A percentile compares a stretch with the other conserved stretches of the same genome.
These are phyloP conservation scores for Triticum turgidum DNA, from an alignment of 176 grass and related monocot species.

Conservation along the genomic window DNA sequence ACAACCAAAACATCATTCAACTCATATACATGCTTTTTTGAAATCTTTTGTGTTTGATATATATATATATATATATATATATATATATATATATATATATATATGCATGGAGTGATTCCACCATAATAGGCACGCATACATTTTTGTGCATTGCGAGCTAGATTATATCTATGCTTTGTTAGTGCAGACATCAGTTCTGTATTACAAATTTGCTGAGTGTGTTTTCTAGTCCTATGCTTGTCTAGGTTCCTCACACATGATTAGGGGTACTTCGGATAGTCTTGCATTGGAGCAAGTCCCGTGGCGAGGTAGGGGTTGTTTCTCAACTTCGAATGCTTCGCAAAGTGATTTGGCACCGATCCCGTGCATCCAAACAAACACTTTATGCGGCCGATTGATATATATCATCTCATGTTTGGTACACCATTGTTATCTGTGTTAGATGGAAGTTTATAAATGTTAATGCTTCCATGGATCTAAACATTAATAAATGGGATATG, in stretches of 20 bases:
- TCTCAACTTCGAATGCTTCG: neutral
- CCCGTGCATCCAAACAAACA: neutral
- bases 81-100: no score
- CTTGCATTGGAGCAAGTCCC: neutral
- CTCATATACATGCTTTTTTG: neutral
- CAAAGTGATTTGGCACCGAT: neutral
- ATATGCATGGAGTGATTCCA: neutral
- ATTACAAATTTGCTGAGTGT: neutral
- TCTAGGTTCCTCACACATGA: neutral
- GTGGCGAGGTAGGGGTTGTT: neutral
- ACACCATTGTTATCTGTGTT: neutral
- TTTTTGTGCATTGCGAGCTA: neutral
- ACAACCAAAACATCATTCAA: conserved; percentile 17
- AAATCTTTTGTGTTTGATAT: no score
- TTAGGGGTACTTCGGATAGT: neutral
- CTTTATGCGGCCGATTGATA: neutral
- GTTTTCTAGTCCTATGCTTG: neutral
- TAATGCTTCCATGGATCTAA: no score
- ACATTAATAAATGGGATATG: no score
- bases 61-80: no score
- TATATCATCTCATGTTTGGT: neutral
- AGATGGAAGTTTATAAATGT: no score
- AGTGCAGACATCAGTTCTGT: neutral
- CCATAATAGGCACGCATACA: neutral
- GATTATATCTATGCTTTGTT: neutral